Evolutionary conservation across 495 filamentous ascomycete species (phyloP).

Genomic region (Neurospora sp.): DNA sequence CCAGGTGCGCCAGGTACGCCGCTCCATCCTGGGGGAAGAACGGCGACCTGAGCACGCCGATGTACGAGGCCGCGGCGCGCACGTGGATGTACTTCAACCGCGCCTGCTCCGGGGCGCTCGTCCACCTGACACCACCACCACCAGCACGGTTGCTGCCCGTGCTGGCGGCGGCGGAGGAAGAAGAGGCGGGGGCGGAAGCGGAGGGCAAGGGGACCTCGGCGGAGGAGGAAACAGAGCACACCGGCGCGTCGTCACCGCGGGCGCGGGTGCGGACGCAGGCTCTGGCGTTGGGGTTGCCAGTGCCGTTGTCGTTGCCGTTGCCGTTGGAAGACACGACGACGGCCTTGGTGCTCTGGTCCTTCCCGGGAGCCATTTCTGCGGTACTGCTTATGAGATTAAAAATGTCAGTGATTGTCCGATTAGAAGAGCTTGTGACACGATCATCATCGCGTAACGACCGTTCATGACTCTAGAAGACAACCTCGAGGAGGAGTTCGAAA

Average conservation of each 20-base stretch:
- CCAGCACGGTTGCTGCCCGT: background rate
- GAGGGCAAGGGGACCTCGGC: background rate
- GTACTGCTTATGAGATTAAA: no score
- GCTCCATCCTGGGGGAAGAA: background rate
- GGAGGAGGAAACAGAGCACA: background rate
- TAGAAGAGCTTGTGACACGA: background rate
- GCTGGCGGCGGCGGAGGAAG: background rate
- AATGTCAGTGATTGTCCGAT: background rate
- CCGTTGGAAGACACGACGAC: background rate
- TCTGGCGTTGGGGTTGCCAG: background rate
- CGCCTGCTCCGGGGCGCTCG: background rate
- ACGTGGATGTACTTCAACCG: background rate
- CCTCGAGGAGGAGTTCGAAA: no score
- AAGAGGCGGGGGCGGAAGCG: background rate
- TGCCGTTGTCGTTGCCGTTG: background rate
- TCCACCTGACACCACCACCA: background rate
- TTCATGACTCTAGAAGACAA: no score
- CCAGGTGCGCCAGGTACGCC: background rate
- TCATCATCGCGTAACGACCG: no score
- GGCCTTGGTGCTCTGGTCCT: background rate
- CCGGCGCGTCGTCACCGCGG: background rate
- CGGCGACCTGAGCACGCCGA: background rate
- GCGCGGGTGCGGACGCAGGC: background rate
- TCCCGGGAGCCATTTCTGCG: background rate
- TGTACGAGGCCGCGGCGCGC: background rate